Evolutionary conservation across 1,139 yeast species (phyloP), one percentile per base, ranked within the genome.

Genomic region (Candida sanyaensis): DNA sequence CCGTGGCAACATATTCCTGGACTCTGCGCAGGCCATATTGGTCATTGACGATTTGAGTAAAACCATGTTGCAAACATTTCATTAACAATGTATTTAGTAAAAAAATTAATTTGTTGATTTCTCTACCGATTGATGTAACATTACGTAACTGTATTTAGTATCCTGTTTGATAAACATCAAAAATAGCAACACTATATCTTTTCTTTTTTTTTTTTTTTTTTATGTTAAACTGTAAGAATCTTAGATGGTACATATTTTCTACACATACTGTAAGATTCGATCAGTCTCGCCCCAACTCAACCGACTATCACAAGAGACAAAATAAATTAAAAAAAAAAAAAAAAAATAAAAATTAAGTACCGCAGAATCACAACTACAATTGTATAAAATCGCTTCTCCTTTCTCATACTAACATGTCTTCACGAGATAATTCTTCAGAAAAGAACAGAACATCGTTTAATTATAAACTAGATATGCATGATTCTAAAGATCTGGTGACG

Each of bases 1-100:
- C 60, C 72, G 79, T 66, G 75, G 90, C 92, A 81, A 87, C 89
- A 87, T 87, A 87, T 87, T 87, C 95, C 95, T 86, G 85, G 76
- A 84, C 93, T 80, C 88, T 86, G 84, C 89, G 91, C 77, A 86
- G 84, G 88, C 72, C 83, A 71, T 80, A 52, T 60, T 80, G 88
- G 80, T 89, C 80, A 55, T 71, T 86, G 79, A 83, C 84, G 91
- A 86, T 80, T 84, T 84, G 91, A 86, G 93, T 85, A 85, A 86
- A 86, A 86, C 92, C 91, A 86, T 86, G 88, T 84, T 81, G 91
- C 90, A 73, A 65, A 86, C 90, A 86, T 77, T 55, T 44, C 24
- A 32, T n/a, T 29, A 11, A n/a, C 2, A 30, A 30, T 8, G n/a
- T 6, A 30, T 10, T n/a, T 10, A 30, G 21, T 17, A 17, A 17